These are phyloP conservation scores for Perkinsus marinus DNA, from an alignment of 169 alveolate genomes.

Conservation along the genomic window DNA sequence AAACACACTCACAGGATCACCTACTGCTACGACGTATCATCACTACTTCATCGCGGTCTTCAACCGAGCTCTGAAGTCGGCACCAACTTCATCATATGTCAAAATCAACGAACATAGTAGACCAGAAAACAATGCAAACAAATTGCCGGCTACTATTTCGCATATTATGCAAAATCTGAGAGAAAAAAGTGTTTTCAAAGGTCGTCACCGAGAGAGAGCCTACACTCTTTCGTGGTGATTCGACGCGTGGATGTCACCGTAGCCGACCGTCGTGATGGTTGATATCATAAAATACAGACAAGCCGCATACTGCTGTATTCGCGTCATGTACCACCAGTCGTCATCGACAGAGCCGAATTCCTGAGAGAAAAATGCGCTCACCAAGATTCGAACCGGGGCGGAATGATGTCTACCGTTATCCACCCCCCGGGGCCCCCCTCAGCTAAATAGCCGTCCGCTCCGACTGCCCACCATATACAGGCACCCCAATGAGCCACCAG, in stretches of 20 bases:
- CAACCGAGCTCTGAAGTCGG: neutral
- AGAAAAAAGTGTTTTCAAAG: neutral
- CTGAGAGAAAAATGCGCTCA: neutral
- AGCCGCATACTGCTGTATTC: neutral
- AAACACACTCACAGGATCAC: neutral
- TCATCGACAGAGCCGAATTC: neutral
- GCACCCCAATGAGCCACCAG: neutral
- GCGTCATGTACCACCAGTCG: neutral
- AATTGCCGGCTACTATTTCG: neutral
- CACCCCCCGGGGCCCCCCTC: neutral
- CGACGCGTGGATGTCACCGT: neutral
- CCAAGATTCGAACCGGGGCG: neutral
- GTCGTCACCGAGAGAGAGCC: neutral
- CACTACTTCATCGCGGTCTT: neutral
- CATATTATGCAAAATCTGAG: neutral
- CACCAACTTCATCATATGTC: neutral
- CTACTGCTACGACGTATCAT: too few species aligned
- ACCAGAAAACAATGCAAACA: neutral
- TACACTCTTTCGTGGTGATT: neutral
- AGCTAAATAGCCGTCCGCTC: neutral
- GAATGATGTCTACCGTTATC: neutral
- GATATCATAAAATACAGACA: neutral
- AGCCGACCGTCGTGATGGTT: neutral
- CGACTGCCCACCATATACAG: neutral
- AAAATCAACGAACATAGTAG: neutral